Base-by-base conservation (phyloP, 75 land plant genomes). In the Azolla pinnata region DNA sequence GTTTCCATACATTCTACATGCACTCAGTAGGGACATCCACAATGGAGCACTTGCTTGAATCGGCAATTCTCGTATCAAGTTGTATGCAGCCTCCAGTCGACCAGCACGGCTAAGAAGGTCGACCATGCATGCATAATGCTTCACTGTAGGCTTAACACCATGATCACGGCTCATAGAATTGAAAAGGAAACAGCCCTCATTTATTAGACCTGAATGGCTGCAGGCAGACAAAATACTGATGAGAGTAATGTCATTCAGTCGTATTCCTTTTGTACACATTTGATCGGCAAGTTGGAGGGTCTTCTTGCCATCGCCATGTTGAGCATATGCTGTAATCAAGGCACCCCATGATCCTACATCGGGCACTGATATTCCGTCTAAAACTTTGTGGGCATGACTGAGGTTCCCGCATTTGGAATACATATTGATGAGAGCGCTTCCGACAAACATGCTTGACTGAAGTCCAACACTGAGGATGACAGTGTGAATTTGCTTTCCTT, bases 1-100 rank as follows among this genome's bases (percentile, higher is more conserved):
- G 27, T 67, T 61, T 9, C 72, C 67, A 62, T 75, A 74, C 30
- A 68, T 32, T 61, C 60, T 79, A 44, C 85, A 82, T 4, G 82
- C 78, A 33, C 66, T 56, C 24, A 79, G 48, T 44, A 82, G 66
- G 21, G 77, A 64, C n/a, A 65, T 73, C 32, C 81, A 59, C 25
- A 64, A 29, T 33, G 59, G 26, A 2, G 62, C 50, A 54, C 42
- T 44, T 1, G 61, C 51, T 63, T 67, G 56, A 34, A 61, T 34
- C 12, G 62, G 75, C 60, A 57, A 56, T 18, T 7, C 45, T 33
- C 46, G 51, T 28, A 57, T 66, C 23, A 66, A 47, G 1, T 21
- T 9, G 50, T 56, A 35, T 20, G 68, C 60, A 31, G 55, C 68
- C 2, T 0, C 26, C 17, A 66, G 18, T 57, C 10, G 28, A 3